Conservation (phyloP, 495 filamentous ascomycete species). For the Mytilinidion resinicola region DNA sequence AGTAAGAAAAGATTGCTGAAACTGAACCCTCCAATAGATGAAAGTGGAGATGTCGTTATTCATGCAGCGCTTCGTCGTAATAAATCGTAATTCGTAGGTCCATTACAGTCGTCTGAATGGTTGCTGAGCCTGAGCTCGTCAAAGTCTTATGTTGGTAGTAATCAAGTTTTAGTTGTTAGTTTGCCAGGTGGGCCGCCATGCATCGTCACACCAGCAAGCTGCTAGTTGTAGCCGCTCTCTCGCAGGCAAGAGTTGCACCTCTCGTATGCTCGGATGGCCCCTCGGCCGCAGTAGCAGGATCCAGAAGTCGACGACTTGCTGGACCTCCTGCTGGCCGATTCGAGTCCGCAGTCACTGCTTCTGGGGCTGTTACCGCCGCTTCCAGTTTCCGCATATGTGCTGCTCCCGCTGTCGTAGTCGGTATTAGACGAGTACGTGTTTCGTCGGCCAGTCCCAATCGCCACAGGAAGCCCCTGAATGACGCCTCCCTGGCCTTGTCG, state of each 20-base stretch:
- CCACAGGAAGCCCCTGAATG: conserved; percentile 78
- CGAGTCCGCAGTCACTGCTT: conserved; percentile 41
- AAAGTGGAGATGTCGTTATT: conserved; percentile 4
- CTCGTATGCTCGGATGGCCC: conserved; percentile 24
- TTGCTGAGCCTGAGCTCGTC: conserved; percentile 30
- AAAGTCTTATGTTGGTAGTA: conserved; percentile 24
- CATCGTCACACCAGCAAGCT: conserved; percentile 3
- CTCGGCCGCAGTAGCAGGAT: conserved; percentile 30
- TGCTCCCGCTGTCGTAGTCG: conserved; percentile 41
- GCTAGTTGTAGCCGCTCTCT: conserved; percentile 20
- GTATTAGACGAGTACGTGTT: conserved; percentile 34
- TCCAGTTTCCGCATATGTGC: conserved; percentile 28
- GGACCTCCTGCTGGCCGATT: conserved; percentile 25
- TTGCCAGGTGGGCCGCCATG: background rate
- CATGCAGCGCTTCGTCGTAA: background rate
- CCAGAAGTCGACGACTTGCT: conserved; percentile 22
- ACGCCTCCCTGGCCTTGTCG: conserved; percentile 67
- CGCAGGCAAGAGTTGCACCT: conserved; percentile 27
- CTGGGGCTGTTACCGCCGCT: conserved; percentile 56
- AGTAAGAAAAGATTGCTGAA: background rate
- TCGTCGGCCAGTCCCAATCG: conserved; percentile 57
- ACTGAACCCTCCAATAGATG: background rate
- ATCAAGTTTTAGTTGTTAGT: conserved; percentile 10
- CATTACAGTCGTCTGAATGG: conserved; percentile 17
- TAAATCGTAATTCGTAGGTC: conserved; percentile 10